Conservation (phyloP, 768 basidiomycete species). For the Rhodotorula babjevae region DNA sequence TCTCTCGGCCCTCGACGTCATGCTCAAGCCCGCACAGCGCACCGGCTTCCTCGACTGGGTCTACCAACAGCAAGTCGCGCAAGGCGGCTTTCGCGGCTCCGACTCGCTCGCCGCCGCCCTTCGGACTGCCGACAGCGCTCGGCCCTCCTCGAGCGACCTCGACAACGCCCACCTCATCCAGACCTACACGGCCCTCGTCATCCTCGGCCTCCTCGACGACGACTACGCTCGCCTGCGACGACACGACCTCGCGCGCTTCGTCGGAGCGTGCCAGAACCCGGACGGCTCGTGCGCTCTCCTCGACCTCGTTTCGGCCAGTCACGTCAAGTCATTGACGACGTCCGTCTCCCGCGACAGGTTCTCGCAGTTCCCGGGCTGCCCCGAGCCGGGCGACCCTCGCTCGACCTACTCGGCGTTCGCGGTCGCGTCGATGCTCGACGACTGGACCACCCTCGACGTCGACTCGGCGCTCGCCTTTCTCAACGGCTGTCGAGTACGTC, state of each 20-base stretch:
- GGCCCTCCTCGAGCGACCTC: neutral
- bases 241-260: conserved; percentile 60
- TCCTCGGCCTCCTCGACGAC: conserved; percentile 80
- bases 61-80: conserved; percentile 68
- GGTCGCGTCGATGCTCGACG: conserved; percentile 69
- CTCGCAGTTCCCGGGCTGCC: conserved; percentile 41
- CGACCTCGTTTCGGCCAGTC: neutral
- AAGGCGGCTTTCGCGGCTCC: conserved; percentile 48
- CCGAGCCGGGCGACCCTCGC: conserved; percentile 55
- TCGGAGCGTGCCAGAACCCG: conserved; percentile 65
- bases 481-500: conserved; percentile 61
- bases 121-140: neutral
- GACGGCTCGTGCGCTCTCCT: conserved; percentile 69
- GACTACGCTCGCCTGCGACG: conserved; percentile 69
- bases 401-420: conserved; percentile 83
- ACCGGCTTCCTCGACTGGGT: conserved; percentile 73
- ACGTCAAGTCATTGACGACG: too few species aligned
- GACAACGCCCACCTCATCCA: conserved; percentile 80
- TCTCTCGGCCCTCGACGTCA: conserved; percentile 43
- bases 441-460: conserved; percentile 71
- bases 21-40: conserved; percentile 56
- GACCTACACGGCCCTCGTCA: conserved; percentile 84
- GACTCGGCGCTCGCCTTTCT: conserved; percentile 62
- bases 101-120: conserved; percentile 50
- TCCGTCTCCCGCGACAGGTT: conserved; percentile 40